Conservation (phyloP, 2,329 filamentous ascomycete species). For the Gnomoniopsis sp. region DNA sequence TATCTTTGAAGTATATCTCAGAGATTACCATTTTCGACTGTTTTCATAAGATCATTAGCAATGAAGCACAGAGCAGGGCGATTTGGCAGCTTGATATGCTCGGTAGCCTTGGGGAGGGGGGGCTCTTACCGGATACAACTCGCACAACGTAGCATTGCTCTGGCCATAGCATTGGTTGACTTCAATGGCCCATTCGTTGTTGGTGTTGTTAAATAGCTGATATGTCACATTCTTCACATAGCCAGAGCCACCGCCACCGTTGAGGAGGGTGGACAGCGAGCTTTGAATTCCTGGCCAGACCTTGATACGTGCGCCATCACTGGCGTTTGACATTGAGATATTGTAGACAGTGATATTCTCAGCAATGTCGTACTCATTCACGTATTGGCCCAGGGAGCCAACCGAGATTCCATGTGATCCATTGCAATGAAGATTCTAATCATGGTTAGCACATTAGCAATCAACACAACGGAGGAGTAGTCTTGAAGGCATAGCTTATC, state of each 20-base stretch:
- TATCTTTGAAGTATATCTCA: slow-evolving; percentile 1
- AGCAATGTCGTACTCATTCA: slow-evolving; percentile 54
- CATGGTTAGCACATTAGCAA: slow-evolving; percentile 18
- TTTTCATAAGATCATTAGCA: not conserved
- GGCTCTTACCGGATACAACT: slow-evolving; percentile 27
- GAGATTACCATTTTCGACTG: slow-evolving; percentile 9
- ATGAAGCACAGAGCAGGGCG: too few species aligned
- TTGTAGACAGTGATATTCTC: slow-evolving; percentile 54
- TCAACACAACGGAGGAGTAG: too few species aligned
- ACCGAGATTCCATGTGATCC: slow-evolving; percentile 61
- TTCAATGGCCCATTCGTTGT: slow-evolving; percentile 60
- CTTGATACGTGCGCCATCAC: slow-evolving; percentile 61
- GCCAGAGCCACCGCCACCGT: slow-evolving; percentile 12
- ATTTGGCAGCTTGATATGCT: not conserved
- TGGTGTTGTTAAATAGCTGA: slow-evolving; percentile 52
- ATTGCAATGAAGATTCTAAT: slow-evolving; percentile 59
- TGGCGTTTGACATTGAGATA: slow-evolving; percentile 42
- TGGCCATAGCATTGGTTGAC: slow-evolving; percentile 59
- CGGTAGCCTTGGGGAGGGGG: not conserved
- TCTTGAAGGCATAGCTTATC: slow-evolving; percentile 48
- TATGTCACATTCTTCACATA: slow-evolving; percentile 41
- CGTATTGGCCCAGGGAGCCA: slow-evolving; percentile 58
- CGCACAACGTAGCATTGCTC: slow-evolving; percentile 26
- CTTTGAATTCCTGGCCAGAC: slow-evolving; percentile 40
- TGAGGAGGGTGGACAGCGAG: slow-evolving; percentile 1